Percentiles rank a stretch among this genome's conserved stretches.
Evolutionary conservation across 2,329 filamentous ascomycete species (phyloP).

Genomic region (Ophiostoma sp.): DNA sequence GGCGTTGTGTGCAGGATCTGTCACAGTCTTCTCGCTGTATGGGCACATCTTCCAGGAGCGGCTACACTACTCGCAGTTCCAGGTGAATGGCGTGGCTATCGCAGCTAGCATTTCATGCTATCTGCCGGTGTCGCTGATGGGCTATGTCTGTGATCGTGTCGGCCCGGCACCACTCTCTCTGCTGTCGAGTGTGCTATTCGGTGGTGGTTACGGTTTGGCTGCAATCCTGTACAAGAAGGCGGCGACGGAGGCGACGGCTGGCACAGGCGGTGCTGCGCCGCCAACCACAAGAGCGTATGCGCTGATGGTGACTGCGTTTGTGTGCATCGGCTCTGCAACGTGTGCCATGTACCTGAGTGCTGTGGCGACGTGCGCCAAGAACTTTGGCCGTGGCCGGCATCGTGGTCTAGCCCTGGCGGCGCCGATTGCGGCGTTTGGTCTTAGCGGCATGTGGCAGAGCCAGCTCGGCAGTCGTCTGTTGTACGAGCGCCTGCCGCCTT

Average conservation of each 20-base stretch:
- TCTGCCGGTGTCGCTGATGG: slow-evolving; percentile 84
- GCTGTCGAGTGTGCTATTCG: slow-evolving; percentile 72
- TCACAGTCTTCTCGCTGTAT: slow-evolving; percentile 92
- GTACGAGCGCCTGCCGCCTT: slow-evolving; percentile 62
- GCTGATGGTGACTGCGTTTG: slow-evolving; percentile 83
- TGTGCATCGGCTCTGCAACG: slow-evolving; percentile 78
- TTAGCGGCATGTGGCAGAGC: slow-evolving; percentile 95
- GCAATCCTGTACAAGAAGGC: slow-evolving; percentile 69
- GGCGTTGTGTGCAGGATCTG: slow-evolving; percentile 80
- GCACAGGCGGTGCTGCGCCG: slow-evolving; percentile 20
- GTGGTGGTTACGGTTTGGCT: slow-evolving; percentile 77
- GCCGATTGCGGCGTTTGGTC: slow-evolving; percentile 87
- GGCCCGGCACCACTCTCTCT: slow-evolving; percentile 77
- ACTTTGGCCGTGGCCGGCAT: slow-evolving; percentile 86
- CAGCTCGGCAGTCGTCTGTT: slow-evolving; percentile 80
- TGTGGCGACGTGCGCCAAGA: slow-evolving; percentile 97
- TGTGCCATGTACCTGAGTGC: slow-evolving; percentile 86
- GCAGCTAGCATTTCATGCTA: slow-evolving; percentile 87
- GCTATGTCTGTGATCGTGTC: slow-evolving; percentile 87
- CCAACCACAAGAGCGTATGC: slow-evolving; percentile 64
- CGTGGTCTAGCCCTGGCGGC: slow-evolving; percentile 85
- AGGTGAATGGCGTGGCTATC: slow-evolving; percentile 88
- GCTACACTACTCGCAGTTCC: slow-evolving; percentile 84
- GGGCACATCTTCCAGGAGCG: slow-evolving; percentile 84
- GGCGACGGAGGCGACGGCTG: slow-evolving; percentile 39